These are phyloP conservation scores for Pterulicium gracile DNA, from an alignment of 1,284 basidiomycete species.

Conservation along the genomic window DNA sequence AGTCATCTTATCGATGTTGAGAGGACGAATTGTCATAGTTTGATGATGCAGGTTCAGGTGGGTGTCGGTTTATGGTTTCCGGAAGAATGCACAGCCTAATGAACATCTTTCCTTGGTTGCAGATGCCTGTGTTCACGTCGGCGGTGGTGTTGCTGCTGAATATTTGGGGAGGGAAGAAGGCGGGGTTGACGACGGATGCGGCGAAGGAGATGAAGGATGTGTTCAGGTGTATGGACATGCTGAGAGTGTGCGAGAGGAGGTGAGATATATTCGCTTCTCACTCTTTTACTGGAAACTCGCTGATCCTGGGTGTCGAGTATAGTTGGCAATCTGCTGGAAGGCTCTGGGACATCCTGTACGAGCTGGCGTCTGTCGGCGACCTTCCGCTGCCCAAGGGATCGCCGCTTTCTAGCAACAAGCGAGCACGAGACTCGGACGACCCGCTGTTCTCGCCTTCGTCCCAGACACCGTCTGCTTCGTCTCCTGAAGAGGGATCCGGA, in stretches of 20 bases:
- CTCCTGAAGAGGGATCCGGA: slow-evolving; percentile 9
- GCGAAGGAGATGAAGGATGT: slow-evolving; percentile 62
- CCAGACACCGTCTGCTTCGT: slow-evolving; percentile 6
- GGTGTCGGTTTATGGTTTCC: slow-evolving; percentile 8
- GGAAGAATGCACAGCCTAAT: background rate
- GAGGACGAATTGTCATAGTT: slow-evolving; percentile 21
- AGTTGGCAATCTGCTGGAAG: background rate
- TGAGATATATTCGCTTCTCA: slow-evolving; percentile 17
- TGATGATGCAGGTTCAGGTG: slow-evolving; percentile 33
- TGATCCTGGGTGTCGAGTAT: background rate
- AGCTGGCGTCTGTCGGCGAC: slow-evolving; percentile 57
- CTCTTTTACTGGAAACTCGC: slow-evolving; percentile 32
- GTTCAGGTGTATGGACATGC: slow-evolving; percentile 54
- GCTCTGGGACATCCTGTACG: slow-evolving; percentile 49
- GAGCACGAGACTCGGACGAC: slow-evolving; percentile 47
- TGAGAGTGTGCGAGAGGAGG: slow-evolving; percentile 40
- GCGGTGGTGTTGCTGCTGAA: slow-evolving; percentile 63
- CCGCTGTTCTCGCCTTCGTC: slow-evolving; percentile 13
- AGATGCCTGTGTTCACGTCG: slow-evolving; percentile 44
- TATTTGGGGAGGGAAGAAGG: slow-evolving; percentile 64
- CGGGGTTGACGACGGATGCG: slow-evolving; percentile 40
- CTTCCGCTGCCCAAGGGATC: slow-evolving; percentile 46
- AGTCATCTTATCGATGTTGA: slow-evolving; percentile 59
- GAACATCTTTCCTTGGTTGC: slow-evolving; percentile 12
- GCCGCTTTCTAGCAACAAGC: slow-evolving; percentile 40